A percentile compares a stretch with the other conserved stretches of the same genome.
phyloP scores from a whole-genome alignment of 148 eudicot genomes.

The Mesembryanthemum crystallinum region DNA sequence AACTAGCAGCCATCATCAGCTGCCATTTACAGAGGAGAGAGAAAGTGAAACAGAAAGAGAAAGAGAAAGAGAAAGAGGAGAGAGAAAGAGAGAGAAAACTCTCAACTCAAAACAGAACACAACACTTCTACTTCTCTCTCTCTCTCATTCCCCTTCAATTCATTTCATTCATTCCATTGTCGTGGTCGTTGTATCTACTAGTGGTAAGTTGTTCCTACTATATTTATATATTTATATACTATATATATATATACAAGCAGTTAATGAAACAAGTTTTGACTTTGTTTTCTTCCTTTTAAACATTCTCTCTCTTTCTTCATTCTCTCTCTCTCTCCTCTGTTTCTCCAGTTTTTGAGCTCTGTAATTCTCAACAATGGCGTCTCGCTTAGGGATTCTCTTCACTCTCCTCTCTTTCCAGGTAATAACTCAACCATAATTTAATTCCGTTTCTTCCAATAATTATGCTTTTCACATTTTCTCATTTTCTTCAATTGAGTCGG shows the following conservation, averaged over 20 bases:
- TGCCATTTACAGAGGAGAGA: not conserved
- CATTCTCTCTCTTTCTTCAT: not conserved
- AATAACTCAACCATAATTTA: not conserved
- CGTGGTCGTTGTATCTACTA: too few species aligned
- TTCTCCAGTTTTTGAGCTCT: not conserved
- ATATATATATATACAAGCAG: not conserved
- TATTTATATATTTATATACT: not conserved
- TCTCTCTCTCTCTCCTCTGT: not conserved
- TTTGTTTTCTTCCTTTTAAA: not conserved
- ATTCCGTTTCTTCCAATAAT: not conserved
- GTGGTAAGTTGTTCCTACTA: too few species aligned
- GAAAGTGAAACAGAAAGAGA: too few species aligned
- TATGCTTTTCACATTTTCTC: not conserved
- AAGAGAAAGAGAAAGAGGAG: too few species aligned
- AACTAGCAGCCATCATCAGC: too few species aligned
- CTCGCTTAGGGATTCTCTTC: conserved; percentile 8
- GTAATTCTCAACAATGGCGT: conserved; percentile 19
- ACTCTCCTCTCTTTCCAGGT: conserved; percentile 27
- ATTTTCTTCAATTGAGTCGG: not conserved
- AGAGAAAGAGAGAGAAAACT: too few species aligned
- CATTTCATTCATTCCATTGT: too few species aligned
- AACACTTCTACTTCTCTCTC: not conserved
- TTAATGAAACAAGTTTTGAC: conserved; percentile 25
- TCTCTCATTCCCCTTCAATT: not conserved
- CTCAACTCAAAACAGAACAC: too few species aligned